These are phyloP conservation scores for Phytophthora pini DNA, from an alignment of 352 stramenopile species.

Conservation along the genomic window DNA sequence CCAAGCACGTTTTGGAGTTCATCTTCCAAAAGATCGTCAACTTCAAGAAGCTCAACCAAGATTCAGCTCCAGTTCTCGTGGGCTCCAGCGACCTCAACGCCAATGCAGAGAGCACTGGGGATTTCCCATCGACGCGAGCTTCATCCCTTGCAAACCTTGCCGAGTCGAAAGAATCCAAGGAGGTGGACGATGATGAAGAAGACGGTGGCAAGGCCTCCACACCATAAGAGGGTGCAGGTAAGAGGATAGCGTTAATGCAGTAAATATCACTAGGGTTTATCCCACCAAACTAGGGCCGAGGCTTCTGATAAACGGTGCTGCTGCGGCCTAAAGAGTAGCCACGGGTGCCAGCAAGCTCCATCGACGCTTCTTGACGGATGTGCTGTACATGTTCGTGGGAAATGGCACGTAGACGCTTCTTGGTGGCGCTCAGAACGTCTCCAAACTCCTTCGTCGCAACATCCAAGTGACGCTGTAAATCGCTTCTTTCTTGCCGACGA, in stretches of 20 bases:
- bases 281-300: conserved; percentile 32
- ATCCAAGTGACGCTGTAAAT: conserved; percentile 56
- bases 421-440: conserved; percentile 70
- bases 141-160: conserved; percentile 20
- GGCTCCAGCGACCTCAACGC: conserved; percentile 17
- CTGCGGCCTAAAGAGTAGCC: conserved; percentile 64
- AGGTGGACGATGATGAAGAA: conserved; percentile 56
- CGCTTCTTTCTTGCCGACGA: conserved; percentile 51
- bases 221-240: conserved; percentile 31
- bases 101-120: conserved; percentile 15
- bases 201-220: conserved; percentile 60
- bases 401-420: conserved; percentile 55
- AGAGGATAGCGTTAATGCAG: conserved; percentile 23
- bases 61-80: conserved; percentile 39
- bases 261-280: conserved; percentile 27
- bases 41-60: conserved; percentile 94
- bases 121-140: conserved; percentile 9
- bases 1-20: conserved; percentile 93
- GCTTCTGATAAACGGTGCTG: conserved; percentile 73
- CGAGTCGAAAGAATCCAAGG: conserved; percentile 32
- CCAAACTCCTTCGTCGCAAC: conserved; percentile 63
- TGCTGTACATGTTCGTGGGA: conserved; percentile 69
- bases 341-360: conserved; percentile 51
- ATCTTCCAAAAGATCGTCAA: conserved; percentile 93
- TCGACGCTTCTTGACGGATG: conserved; percentile 63